Base-by-base conservation (phyloP, 148 eudicot genomes). In the Bassia scoparia region DNA sequence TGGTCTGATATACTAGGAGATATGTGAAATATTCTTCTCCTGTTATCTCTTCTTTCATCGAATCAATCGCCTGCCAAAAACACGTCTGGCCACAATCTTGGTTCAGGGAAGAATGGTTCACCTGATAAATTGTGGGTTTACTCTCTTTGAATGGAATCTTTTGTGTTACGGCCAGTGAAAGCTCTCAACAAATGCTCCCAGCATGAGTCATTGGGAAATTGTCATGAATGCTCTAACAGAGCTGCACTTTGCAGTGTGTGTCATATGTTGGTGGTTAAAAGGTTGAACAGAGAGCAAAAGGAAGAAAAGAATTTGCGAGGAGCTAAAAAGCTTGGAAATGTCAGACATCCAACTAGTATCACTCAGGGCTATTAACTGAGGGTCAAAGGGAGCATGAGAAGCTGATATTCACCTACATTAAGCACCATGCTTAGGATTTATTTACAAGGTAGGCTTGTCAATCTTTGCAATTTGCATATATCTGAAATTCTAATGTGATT, bases 301-400 rank as follows among this genome's bases (percentile, higher is more conserved):
- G 88, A n/a, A 83, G 74, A 67, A 86, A 88, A 70, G 96, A 90
- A 62, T 90, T 90, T 80, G 81, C 84, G 16, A 83, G 90, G 74
- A 82, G 91, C 87, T 18, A 90, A 81, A 73, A 90, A 88, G 74
- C 87, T 90, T 21, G 91, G 91, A 20, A 79, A 53, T 73, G 86
- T 86, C 23, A 84, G 81, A 63, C 90, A 90, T 77, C 85, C 88
- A 16, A 87, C 77, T 90, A 20, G 88, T 87, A 34, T 78, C 91
- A 46, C 78, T 90, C 89, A 77, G 61, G 96, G 90, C 34, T 90
- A 81, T 73, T 90, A n/a, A 88, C 68, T 90, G 96, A n/a, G 91
- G 96, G 91, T 20, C 86, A 88, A 18, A 88, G 77, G 79, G 90
- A 90, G 75, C 88, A 88, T 44, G 96, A 90, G 82, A 87, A 83